Base-by-base conservation (phyloP, 495 filamentous ascomycete species). In the Choiromyces venosus region DNA sequence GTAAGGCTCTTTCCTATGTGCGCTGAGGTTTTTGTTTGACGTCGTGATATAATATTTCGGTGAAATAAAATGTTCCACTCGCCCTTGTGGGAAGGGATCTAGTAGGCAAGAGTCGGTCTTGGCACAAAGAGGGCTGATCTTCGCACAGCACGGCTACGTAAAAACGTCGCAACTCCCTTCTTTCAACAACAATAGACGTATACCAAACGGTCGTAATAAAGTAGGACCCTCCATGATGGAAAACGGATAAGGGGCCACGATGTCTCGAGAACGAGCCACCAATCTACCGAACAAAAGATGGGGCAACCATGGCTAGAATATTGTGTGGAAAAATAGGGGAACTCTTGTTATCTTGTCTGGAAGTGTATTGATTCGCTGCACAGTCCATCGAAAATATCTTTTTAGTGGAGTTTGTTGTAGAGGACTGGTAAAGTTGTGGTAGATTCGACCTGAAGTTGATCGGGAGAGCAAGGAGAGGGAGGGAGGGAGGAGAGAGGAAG, bases 281-380 rank as follows among this genome's bases (percentile, higher is more conserved):
- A 61, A 61, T 61, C 25, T 61, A 61, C 52, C 52, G 52, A 61
- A 61, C 52, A 33, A 61, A 29, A 4, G 52, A 33, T 16, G 25
- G 25, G 52, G 52, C 52, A 61, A 61, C 52, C 52, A 61, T 61
- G 25, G 25, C 52, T 61, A n/a, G 10, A 61, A 61, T 61, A 4
- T 61, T n/a, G 52, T 61, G 52, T 61, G 52, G 52, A 61, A 61
- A 33, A 61, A 61, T 61, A 61, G 52, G 52, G 52, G 52, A 61
- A 61, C 3, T 61, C 52, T 61, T 61, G 52, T 61, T 61, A 61
- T 61, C 52, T 61, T 61, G 25, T 61, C 10, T 61, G 52, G 52
- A 29, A 12, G 33, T 33, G 52, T 61, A 61, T 16, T 29, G 25
- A 25, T 61, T 29, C 14, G 52, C 25, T 33, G 25, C 52, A 33